These are phyloP conservation scores for Edaphochlamys debaryana DNA, from an alignment of 139 green algal species.

Conservation along the genomic window DNA sequence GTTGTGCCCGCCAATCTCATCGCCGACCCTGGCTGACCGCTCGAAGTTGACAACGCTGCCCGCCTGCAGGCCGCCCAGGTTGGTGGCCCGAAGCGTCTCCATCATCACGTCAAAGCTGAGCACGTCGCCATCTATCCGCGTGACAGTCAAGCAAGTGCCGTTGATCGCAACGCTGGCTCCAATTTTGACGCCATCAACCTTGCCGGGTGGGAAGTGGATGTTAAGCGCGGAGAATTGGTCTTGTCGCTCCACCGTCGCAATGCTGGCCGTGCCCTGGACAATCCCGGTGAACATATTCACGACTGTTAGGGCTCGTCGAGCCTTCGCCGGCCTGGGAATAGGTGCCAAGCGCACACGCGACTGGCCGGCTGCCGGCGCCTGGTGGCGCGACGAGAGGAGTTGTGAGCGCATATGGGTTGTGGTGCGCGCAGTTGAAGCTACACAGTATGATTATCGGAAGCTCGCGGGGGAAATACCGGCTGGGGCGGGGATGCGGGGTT, in stretches of 20 bases:
- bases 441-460: no score
- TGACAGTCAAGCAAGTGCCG: conserved; percentile 94
- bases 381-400: no score
- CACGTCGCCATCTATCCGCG: conserved; percentile 40
- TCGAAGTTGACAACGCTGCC: conserved; percentile 89
- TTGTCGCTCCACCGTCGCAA: conserved; percentile 62
- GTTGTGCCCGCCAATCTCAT: conserved; percentile 96
- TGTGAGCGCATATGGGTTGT: no score
- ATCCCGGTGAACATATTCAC: conserved; percentile 83
- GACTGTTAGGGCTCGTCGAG: background rate
- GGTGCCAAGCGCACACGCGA: no score
- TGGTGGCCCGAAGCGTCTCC: conserved; percentile 94
- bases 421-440: no score
- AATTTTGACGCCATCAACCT: conserved; percentile 66
- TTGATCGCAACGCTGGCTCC: conserved; percentile 92
- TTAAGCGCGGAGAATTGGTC: conserved; percentile 70
- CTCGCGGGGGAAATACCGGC: no score
- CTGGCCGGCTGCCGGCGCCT: no score
- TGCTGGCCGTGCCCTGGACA: conserved; percentile 85
- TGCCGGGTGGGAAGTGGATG: conserved; percentile 79
- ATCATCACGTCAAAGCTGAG: conserved; percentile 80
- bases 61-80: conserved; percentile 75
- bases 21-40: conserved; percentile 81
- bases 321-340: no score
- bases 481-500: no score